These are phyloP conservation scores for Bothriochloa decipiens DNA, from an alignment of 176 grass and related monocot species.

Conservation along the genomic window DNA sequence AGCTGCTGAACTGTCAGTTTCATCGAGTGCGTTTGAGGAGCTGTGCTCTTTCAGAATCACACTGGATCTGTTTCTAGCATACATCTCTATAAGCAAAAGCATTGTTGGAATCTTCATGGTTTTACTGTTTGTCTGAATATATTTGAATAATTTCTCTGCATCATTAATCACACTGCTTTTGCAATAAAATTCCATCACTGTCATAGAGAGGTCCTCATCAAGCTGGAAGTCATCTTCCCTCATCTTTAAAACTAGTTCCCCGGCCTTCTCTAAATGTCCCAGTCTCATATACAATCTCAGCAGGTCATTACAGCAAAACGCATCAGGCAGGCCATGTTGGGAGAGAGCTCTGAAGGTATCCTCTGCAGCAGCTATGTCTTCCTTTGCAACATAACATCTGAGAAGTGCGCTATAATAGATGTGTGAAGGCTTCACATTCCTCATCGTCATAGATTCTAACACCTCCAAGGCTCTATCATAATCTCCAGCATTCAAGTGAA, in stretches of 20 bases:
- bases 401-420: slow-evolving; percentile 74
- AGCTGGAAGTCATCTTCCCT: slow-evolving; percentile 47
- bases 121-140: slow-evolving; percentile 55
- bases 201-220: slow-evolving; percentile 75
- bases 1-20: slow-evolving; percentile 37
- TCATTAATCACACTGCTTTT: slow-evolving; percentile 55
- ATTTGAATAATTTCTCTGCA: slow-evolving; percentile 58
- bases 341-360: slow-evolving; percentile 61
- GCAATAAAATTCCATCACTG: slow-evolving; percentile 79
- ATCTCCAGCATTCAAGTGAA: slow-evolving; percentile 63
- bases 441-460: slow-evolving; percentile 62
- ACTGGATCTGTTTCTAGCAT: slow-evolving; percentile 55
- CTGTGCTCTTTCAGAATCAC: slow-evolving; percentile 54
- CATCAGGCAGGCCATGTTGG: slow-evolving; percentile 47
- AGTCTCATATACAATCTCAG: slow-evolving; percentile 75
- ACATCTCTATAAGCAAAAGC: slow-evolving; percentile 63
- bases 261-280: slow-evolving; percentile 72
- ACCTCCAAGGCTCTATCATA: slow-evolving; percentile 66
- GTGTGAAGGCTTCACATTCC: slow-evolving; percentile 62
- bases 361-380: slow-evolving; percentile 74
- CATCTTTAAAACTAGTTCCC: slow-evolving; percentile 56
- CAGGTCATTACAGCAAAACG: slow-evolving; percentile 66
- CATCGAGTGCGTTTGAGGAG: slow-evolving; percentile 41
- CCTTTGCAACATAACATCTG: slow-evolving; percentile 64
- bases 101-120: slow-evolving; percentile 46